Evolutionary conservation across 495 filamentous ascomycete species (phyloP).

Genomic region (Rhypophila decipiens): DNA sequence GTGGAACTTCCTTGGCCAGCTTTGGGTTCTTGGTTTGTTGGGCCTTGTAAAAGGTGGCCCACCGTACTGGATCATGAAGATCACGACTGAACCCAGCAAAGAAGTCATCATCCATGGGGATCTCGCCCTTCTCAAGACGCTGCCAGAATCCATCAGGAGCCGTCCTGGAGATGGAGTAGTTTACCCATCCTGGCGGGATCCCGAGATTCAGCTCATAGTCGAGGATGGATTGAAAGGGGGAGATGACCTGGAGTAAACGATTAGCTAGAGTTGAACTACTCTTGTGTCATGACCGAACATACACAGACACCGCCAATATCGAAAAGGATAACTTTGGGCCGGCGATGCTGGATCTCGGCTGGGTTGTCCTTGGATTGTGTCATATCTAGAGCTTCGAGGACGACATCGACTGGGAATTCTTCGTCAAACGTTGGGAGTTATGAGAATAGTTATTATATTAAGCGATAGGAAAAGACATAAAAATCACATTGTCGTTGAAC

Average conservation of each 20-base stretch:
- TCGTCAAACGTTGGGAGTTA: slow-evolving; percentile 13
- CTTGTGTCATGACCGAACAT: slow-evolving; percentile 32
- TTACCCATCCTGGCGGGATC: slow-evolving; percentile 85
- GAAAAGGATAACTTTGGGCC: slow-evolving; percentile 77
- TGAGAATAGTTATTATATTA: background rate
- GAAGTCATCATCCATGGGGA: slow-evolving; percentile 65
- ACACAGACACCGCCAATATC: slow-evolving; percentile 97
- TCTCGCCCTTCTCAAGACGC: slow-evolving; percentile 67
- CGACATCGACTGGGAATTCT: slow-evolving; percentile 15
- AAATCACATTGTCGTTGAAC: too few species aligned
- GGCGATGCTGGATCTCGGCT: too few species aligned
- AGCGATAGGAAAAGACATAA: too few species aligned
- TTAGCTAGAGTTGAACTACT: background rate
- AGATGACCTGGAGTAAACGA: slow-evolving; percentile 58
- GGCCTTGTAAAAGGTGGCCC: slow-evolving; percentile 47
- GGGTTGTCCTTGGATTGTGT: slow-evolving; percentile 24
- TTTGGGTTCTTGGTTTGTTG: slow-evolving; percentile 29
- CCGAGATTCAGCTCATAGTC: slow-evolving; percentile 71
- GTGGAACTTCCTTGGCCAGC: slow-evolving; percentile 41
- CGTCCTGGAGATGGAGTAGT: slow-evolving; percentile 74
- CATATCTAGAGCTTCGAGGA: slow-evolving; percentile 27
- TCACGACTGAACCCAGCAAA: slow-evolving; percentile 72
- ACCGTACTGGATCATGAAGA: slow-evolving; percentile 56
- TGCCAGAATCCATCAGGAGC: slow-evolving; percentile 86
- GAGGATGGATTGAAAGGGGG: slow-evolving; percentile 86